These are phyloP conservation scores for Lolium rigidum DNA, from an alignment of 176 grass and related monocot species.

Conservation along the genomic window DNA sequence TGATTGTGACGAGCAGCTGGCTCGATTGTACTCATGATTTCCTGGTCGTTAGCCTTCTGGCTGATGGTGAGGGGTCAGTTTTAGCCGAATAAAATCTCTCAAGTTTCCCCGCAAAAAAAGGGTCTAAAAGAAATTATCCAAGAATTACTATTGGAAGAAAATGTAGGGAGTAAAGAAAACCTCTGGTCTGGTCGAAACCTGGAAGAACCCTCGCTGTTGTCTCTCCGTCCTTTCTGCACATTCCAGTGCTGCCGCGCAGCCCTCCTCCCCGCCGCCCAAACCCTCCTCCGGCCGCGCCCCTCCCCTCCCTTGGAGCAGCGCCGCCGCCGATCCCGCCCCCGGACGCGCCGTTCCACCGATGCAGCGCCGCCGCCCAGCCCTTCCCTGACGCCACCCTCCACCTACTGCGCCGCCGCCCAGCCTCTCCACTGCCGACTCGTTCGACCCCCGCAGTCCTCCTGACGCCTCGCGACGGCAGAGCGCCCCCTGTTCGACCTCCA, in stretches of 20 bases:
- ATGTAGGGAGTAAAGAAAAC: not conserved
- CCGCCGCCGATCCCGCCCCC: not conserved
- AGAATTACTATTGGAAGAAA: no score
- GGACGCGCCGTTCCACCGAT: not conserved
- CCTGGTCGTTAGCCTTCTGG: no score
- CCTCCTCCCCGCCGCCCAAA: not conserved
- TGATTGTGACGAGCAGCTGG: no score
- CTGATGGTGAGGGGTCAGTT: no score
- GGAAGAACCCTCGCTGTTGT: constrained; percentile 3
- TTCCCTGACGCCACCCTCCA: not conserved
- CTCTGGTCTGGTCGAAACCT: not conserved
- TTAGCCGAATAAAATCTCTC: no score
- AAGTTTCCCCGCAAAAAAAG: no score
- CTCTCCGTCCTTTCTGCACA: not conserved
- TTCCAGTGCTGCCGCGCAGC: not conserved
- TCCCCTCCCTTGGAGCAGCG: not conserved
- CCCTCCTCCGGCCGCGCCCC: not conserved
- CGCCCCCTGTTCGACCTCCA: not conserved
- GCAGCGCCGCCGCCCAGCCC: not conserved
- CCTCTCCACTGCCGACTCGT: not conserved
- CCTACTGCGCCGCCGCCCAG: not conserved
- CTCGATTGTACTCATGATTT: no score
- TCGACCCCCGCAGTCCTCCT: not conserved
- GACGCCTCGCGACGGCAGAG: not conserved
- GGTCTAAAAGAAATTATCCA: no score